Base-by-base conservation (phyloP, 140 eudicot species). In the Cichorium intybus region DNA sequence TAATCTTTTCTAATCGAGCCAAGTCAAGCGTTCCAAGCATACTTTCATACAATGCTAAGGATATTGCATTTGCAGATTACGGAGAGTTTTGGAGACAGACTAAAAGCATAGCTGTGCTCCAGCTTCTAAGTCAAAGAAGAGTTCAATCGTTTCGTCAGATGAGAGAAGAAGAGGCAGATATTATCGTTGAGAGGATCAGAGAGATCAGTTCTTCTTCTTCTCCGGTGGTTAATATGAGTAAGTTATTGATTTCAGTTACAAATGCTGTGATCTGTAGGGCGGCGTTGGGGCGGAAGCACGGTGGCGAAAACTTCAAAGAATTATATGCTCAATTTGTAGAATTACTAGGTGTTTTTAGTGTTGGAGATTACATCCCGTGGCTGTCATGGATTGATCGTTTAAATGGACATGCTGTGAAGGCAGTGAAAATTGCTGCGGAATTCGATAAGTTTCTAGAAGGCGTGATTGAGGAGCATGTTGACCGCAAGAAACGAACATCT, bases 61-160 rank as follows among this genome's bases (percentile, higher is more conserved):
- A 73, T 45, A 27, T 78, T 11, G 49, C 59, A 1, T 9, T 47
- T 16, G 23, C 72, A 10, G 52, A 63, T 17, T 78, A 78, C 18
- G 83, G 79, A 12, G 79, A 66, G 31, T 72, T 59, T 11, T 78
- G 83, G 79, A 66, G 83, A 39, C 66, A 61, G 39, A 24, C 54
- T 26, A 68, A 56, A 52, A 61, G 76, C 46, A 43, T 73, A 12
- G 69, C 68, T 55, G 68, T 78, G 24, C 72, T 78, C 45, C 63
- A 78, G 4, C 56, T 68, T 6, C 41, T 78, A 12, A 73, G 58
- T 27, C 56, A 9, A 29, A 67, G 28, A 47, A 59, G 64, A 27
- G 73, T 73, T 23, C 57, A 57, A 6, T 64, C 60, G 3, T 66
- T 73, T 49, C 34, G 76, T 10, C 15, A n/a, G 14, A 17, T 62